Base-by-base conservation (phyloP, 2,329 filamentous ascomycete genomes). In the Calonectria pseudoturangicola region DNA sequence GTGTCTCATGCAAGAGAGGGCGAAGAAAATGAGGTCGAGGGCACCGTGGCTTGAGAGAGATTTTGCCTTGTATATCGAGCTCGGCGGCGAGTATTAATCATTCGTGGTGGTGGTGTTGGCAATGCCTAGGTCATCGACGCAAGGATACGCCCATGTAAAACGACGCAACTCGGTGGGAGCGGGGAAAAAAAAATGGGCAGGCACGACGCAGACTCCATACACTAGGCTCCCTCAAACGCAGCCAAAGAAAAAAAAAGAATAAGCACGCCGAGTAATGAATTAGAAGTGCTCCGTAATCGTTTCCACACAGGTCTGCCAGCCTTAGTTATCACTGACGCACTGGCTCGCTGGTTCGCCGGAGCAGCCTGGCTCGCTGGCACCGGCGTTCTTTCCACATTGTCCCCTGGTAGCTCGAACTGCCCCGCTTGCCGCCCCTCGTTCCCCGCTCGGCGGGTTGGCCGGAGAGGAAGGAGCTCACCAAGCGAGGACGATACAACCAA, bases 271-370 rank as follows among this genome's bases (percentile, higher is more conserved):
- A 58, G 58, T 65, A 72, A 68, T 47, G 13, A 48, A 64, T 72
- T 72, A 72, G 64, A 18, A 68, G 64, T 51, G 64, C 69, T 71
- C 54, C 18, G 69, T 71, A 63, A 71, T 54, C 36, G 62, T 41
- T 28, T 30, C 39, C 30, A 33, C 54, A 56, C 25, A 36, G 63
- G n/a, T 12, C 25, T 65, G 28, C 50, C 30, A 50, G 50, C 33
- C 51, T 70, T 65, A 51, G 56, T 33, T 63, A 68, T 63, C 45
- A 62, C 54, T 63, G 66, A 68, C 25, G 33, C 66, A 39, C 16
- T 66, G 27, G 48, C 45, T 68, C 51, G 66, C 51, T 68, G 47
- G 58, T 64, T 50, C 45, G 39, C 51, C 39, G 39, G 36, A 21
- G 58, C 36, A 25, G 4, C 16, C 15, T 60, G 51, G 21, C 56